Evolutionary conservation across 2,329 filamentous ascomycete genomes (phyloP).

Genomic region (Ambrosiella beaveri): DNA sequence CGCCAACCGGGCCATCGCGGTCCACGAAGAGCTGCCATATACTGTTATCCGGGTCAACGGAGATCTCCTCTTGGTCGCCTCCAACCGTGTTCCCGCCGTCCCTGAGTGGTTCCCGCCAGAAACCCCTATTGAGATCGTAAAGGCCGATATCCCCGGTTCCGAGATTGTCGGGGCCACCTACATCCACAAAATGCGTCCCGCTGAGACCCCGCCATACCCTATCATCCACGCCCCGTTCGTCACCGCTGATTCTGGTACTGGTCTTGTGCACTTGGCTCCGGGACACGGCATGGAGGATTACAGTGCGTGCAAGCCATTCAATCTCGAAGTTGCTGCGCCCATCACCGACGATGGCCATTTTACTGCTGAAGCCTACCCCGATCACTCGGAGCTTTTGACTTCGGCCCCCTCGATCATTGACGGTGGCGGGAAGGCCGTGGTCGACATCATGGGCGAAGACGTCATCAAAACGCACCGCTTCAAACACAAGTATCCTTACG

Average conservation of each 20-base stretch:
- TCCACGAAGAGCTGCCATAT: conserved; percentile 61
- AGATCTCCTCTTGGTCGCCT: conserved; percentile 53
- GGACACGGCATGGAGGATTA: conserved; percentile 97
- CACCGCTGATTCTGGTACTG: conserved; percentile 74
- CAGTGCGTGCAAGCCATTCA: conserved; percentile 53
- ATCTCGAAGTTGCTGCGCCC: conserved; percentile 61
- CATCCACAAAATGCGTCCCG: conserved; percentile 49
- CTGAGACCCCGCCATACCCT: conserved; percentile 39
- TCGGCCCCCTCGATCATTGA: conserved; percentile 53
- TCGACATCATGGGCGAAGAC: conserved; percentile 47
- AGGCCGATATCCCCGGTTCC: conserved; percentile 42
- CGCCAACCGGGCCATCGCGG: conserved; percentile 76
- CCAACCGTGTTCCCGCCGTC: conserved; percentile 47
- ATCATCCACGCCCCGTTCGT: conserved; percentile 81
- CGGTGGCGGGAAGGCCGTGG: conserved; percentile 49
- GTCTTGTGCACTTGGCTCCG: conserved; percentile 85
- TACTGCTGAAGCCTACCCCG: conserved; percentile 61
- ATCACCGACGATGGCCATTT: conserved; percentile 70
- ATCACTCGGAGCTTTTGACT: conserved; percentile 45
- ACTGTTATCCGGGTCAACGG: conserved; percentile 40
- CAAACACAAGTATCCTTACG: conserved; percentile 89
- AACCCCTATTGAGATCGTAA: conserved; percentile 27
- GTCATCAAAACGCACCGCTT: conserved; percentile 56
- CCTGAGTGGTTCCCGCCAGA: conserved; percentile 33
- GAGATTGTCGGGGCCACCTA: conserved; percentile 52